Evolutionary conservation across 2,329 filamentous ascomycete species (phyloP).

Genomic region (Didymella lethalis): DNA sequence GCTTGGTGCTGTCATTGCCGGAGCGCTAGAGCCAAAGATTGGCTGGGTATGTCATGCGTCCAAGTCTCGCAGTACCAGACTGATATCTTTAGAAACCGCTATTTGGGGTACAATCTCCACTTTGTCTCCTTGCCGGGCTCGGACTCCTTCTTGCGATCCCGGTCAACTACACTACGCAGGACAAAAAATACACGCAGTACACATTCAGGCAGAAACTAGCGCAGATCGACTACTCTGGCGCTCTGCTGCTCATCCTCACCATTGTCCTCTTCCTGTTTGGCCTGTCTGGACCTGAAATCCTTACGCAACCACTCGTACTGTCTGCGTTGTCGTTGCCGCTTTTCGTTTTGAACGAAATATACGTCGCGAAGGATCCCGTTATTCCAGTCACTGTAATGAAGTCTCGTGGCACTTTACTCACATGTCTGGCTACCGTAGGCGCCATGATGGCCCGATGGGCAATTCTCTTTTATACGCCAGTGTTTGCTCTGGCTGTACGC

Average conservation of each 20-base stretch:
- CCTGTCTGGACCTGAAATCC: slow-evolving; percentile 70
- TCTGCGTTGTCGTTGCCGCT: slow-evolving; percentile 62
- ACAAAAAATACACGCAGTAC: slow-evolving; percentile 47
- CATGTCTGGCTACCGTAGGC: slow-evolving; percentile 76
- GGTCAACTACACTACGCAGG: slow-evolving; percentile 45
- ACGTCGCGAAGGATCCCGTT: slow-evolving; percentile 72
- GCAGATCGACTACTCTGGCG: slow-evolving; percentile 78
- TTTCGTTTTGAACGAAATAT: slow-evolving; percentile 69
- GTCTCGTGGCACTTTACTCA: slow-evolving; percentile 74
- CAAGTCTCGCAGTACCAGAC: neutral
- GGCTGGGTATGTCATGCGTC: slow-evolving; percentile 70
- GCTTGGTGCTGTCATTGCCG: slow-evolving; percentile 74
- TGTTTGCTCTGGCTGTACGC: slow-evolving; percentile 79
- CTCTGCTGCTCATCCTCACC: slow-evolving; percentile 60
- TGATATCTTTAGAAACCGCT: slow-evolving; percentile 65
- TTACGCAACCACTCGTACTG: slow-evolving; percentile 65
- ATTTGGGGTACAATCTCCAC: slow-evolving; percentile 75
- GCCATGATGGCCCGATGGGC: slow-evolving; percentile 84
- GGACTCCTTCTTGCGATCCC: slow-evolving; percentile 73
- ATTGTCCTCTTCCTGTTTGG: slow-evolving; percentile 77
- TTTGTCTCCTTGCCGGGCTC: slow-evolving; percentile 67
- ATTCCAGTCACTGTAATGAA: slow-evolving; percentile 75
- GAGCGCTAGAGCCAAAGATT: slow-evolving; percentile 66
- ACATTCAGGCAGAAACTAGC: slow-evolving; percentile 64
- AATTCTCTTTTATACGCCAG: slow-evolving; percentile 80